Evolutionary conservation across 116 monocot species (phyloP).

Genomic region (Cymodocea nodosa): DNA sequence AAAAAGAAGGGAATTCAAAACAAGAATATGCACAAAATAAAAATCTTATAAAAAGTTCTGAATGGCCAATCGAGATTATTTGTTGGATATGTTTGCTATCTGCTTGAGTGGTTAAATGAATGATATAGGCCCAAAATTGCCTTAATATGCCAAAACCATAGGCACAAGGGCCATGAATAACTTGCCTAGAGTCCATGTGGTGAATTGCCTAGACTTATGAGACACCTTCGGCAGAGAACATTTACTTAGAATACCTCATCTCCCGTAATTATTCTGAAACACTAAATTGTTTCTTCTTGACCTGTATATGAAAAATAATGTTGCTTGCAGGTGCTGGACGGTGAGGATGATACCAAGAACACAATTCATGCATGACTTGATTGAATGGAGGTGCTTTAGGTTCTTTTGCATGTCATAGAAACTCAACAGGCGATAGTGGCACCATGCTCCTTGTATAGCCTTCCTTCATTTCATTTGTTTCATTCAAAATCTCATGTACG

Average conservation of each 20-base stretch:
- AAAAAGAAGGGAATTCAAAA: no score
- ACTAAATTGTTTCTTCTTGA: neutral
- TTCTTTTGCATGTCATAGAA: neutral
- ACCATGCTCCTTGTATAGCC: neutral
- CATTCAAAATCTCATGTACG: neutral
- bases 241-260: neutral
- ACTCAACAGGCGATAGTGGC: neutral
- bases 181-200: no score
- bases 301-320: neutral
- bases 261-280: neutral
- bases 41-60: no score
- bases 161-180: no score
- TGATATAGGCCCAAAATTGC: no score
- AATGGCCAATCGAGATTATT: no score
- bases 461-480: neutral
- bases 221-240: no score
- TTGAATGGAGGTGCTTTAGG: neutral
- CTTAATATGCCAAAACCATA: no score
- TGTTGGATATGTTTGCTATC: no score
- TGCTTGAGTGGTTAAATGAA: no score
- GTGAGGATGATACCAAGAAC: constrained; percentile 7
- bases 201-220: no score
- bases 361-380: neutral
- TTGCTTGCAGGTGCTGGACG: constrained; percentile 7
- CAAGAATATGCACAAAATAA: no score